Evolutionary conservation across 768 basidiomycete species (phyloP).

Genomic region (Hygrocybe punicea): DNA sequence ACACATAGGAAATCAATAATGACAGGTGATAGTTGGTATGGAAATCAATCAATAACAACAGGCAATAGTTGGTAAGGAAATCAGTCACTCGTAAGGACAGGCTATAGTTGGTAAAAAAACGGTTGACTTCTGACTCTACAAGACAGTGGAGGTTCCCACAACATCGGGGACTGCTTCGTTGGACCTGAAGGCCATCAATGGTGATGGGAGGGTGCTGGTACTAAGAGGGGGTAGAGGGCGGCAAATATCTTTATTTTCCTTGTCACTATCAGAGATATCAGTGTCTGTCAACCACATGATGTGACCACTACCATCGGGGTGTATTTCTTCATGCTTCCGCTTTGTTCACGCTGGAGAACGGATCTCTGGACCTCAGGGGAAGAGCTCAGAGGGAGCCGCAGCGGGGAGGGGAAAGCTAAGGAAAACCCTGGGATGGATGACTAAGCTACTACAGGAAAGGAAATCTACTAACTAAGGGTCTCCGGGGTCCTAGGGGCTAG

Average conservation of each 20-base stretch:
- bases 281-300: not conserved
- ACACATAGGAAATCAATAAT: too few relatives aligned
- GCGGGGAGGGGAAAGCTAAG: not conserved
- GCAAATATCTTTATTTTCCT: not conserved
- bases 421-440: too few relatives aligned
- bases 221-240: not conserved
- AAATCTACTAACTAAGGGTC: too few relatives aligned
- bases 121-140: too few relatives aligned
- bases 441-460: too few relatives aligned
- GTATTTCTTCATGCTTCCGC: not conserved
- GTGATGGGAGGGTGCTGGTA: not conserved
- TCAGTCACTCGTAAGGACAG: constrained; percentile 2
- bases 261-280: not conserved
- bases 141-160: not conserved
- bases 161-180: too few relatives aligned
- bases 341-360: not conserved
- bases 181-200: not conserved
- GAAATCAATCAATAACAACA: too few relatives aligned
- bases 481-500: too few relatives aligned
- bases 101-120: not conserved
- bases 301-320: not conserved
- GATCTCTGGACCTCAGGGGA: too few relatives aligned
- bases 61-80: too few relatives aligned
- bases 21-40: too few relatives aligned
- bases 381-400: too few relatives aligned